Evolutionary conservation across 768 basidiomycete species (phyloP), one percentile per base, ranked within the genome.

Genomic region (Hortiboletus campestris): DNA sequence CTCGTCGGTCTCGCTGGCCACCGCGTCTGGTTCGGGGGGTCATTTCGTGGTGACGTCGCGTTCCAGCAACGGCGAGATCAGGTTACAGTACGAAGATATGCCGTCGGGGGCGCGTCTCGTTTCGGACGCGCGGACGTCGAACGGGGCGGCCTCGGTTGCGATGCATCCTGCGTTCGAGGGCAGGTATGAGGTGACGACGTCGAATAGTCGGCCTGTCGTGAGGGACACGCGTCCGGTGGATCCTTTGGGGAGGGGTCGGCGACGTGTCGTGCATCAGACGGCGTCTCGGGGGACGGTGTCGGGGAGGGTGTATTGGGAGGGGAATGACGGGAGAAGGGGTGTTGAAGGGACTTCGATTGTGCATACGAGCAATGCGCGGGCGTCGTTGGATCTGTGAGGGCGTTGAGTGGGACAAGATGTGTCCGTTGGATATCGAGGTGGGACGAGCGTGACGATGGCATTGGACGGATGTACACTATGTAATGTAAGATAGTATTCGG

Each of bases 101-200:
- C 78, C 79, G 0, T 28, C 66, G 36, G 43, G 66, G 46, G 61
- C 70, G 0, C 31, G 43, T n/a, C 72, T 81, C n/a, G 35, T 46
- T 0, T 64, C 76, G n/a, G 55, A 61, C 4, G 73, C 41, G 25
- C 46, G 25, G 11, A 75, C 78, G 14, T 72, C 75, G 5, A 79
- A 80, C 40, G 31, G 54, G 0, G 45, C 49, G 0, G 74, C 66
- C 7, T 42, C 25, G 10, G 67, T 71, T 2, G 36, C 14, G 34
- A 66, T 78, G 49, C 73, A 74, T 10, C 48, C 62, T 4, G 66
- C 75, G 16, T 80, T 64, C 49, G 78, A 81, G 49, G 80, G 80
- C 39, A 49, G 51, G 19, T 78, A 75, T 58, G 59, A 57, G 7
- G 56, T 75, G 25, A 14, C 43, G 36, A 72, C 76, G 36, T 66